Evolutionary conservation across 2,329 filamentous ascomycete species (phyloP), one percentile per base, ranked within the genome.

Genomic region (Xylaria sp.): DNA sequence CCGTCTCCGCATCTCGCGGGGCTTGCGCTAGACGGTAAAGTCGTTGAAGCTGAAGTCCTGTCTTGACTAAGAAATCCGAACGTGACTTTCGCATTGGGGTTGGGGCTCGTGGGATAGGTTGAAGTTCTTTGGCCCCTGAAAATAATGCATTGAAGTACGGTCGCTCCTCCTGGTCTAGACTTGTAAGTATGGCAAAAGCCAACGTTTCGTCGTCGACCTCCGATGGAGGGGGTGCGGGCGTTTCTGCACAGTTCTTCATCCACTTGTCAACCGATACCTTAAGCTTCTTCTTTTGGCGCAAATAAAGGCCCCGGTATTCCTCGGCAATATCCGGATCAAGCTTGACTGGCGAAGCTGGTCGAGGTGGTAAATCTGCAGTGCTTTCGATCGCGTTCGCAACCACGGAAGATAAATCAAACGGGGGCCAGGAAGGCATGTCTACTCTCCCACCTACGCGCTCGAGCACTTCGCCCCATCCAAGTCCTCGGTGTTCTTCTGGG

Each of bases 161-260:
- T 18, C 91, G 84, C 66, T 95, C 86, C 48, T 89, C 83, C 2
- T 85, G 78, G 55, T 89, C 85, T 10, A 97, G 81, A 70, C 91
- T 92, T 8, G 93, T 97, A 60, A 97, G 79, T 73, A 97, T 95
- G 57, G 93, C 92, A 75, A 97, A 97, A 2, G 89, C 89, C 42
- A 97, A 78, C 0, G 93, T 97, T 75, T 97, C 93, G 63, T 97
- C 92, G 68, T 97, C 93, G 4, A 96, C 89, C 60, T 96, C 93
- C 62, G 92, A 88, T 0, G 92, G 92, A 1, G 91, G 87, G 55
- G 87, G 88, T 1, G 84, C 84, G 1, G 88, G 83, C 13, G 85
- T 83, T 62, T 92, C 88, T 37, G 87, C 87, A 67, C 93, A 93
- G 61, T 85, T 88, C 42, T 83, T 87, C 63, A 97, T 84, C 93